Evolutionary conservation across 768 basidiomycete genomes (phyloP).

Genomic region (Leucosporidium scottii): DNA sequence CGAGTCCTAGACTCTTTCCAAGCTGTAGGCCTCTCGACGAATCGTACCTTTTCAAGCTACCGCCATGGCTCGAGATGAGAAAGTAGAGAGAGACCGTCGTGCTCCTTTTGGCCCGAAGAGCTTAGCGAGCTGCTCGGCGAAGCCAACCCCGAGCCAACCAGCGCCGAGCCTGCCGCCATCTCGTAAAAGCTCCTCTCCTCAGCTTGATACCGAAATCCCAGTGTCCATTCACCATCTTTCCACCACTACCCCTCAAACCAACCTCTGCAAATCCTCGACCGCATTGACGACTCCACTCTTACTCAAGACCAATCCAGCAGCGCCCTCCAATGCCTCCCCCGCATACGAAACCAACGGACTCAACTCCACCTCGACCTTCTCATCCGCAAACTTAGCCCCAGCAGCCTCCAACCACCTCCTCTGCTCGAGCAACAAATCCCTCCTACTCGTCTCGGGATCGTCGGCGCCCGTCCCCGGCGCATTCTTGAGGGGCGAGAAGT

Average conservation of each 20-base stretch:
- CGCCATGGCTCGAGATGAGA: too few relatives aligned
- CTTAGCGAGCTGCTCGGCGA: too few relatives aligned
- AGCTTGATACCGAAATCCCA: too few relatives aligned
- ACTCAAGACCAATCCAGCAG: conserved; percentile 69
- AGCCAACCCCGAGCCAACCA: too few relatives aligned
- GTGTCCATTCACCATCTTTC: too few relatives aligned
- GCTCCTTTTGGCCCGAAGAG: too few relatives aligned
- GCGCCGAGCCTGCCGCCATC: too few relatives aligned
- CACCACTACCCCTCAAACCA: not conserved
- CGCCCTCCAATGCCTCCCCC: conserved; percentile 76
- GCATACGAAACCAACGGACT: conserved; percentile 82
- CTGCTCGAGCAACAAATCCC: conserved; percentile 83
- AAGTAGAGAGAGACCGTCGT: too few relatives aligned
- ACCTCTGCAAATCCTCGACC: conserved; percentile 55
- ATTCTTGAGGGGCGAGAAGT: conserved; percentile 97
- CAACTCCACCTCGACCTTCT: conserved; percentile 79
- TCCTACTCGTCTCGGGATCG: conserved; percentile 80
- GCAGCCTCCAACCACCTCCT: conserved; percentile 69
- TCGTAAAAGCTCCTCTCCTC: too few relatives aligned
- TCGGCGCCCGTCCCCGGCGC: conserved; percentile 87
- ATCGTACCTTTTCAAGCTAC: too few relatives aligned
- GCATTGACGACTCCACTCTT: conserved; percentile 63
- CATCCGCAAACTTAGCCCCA: conserved; percentile 59
- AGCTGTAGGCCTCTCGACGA: too few relatives aligned
- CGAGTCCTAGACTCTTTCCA: too few relatives aligned